These are phyloP conservation scores for Plectosphaerella sp. DNA, from an alignment of 2,329 filamentous ascomycete genomes.

Conservation along the genomic window DNA sequence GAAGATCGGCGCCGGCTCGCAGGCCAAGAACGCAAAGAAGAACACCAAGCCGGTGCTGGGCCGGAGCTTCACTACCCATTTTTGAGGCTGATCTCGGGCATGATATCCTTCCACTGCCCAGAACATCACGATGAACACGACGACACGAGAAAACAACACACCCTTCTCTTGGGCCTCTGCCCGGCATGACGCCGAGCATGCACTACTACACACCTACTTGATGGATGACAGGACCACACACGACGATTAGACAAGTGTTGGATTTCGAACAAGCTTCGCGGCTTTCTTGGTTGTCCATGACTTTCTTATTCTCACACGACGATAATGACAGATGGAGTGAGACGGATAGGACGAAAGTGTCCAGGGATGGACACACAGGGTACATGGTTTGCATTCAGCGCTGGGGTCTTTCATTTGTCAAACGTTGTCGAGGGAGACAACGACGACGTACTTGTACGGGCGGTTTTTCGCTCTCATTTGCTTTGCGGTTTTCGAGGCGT, in stretches of 20 bases:
- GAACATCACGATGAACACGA: background rate
- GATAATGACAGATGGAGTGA: slow-evolving; percentile 1
- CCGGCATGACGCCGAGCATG: no score
- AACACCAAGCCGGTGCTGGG: slow-evolving; percentile 28
- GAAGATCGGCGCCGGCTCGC: slow-evolving; percentile 58
- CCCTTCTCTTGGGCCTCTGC: background rate
- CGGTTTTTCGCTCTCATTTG: no score
- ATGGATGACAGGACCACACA: background rate
- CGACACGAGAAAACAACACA: slow-evolving; percentile 7
- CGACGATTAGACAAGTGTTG: slow-evolving; percentile 1
- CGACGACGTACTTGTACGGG: no score
- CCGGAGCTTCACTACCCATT: slow-evolving; percentile 30
- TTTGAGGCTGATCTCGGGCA: slow-evolving; percentile 18
- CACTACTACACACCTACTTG: background rate
- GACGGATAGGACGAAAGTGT: background rate
- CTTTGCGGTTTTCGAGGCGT: no score
- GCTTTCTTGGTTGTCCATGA: slow-evolving; percentile 2
- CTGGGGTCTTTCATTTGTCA: background rate
- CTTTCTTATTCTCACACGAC: background rate
- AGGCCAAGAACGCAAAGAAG: slow-evolving; percentile 23
- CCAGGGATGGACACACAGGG: background rate
- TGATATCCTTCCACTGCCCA: background rate
- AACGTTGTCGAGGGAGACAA: no score
- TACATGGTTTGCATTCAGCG: background rate
- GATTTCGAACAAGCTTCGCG: slow-evolving; percentile 1